Percentiles rank a stretch among this genome's conserved stretches.
Conservation (phyloP, 148 eudicot species). For the Diospyros kaki region DNA sequence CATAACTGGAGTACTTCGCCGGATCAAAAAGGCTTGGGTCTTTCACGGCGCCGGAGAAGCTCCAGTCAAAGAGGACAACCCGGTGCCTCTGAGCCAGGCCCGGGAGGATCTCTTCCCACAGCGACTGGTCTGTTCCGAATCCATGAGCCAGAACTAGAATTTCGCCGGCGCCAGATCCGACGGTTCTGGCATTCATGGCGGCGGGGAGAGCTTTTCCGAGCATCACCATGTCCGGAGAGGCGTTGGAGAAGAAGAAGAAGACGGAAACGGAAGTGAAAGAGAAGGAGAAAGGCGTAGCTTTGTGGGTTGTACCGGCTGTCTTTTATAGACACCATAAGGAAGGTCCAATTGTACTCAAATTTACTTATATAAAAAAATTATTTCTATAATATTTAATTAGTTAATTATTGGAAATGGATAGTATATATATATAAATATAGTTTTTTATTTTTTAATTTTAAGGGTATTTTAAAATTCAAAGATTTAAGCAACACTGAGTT, state of each 20-base stretch:
- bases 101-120: slow-evolving; percentile 73
- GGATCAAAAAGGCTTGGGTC: slow-evolving; percentile 36
- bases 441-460: too few species aligned
- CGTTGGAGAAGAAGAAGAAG: slow-evolving; percentile 6
- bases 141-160: slow-evolving; percentile 75
- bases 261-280: not conserved
- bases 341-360: not conserved
- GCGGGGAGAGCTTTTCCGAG: slow-evolving; percentile 29
- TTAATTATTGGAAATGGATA: too few species aligned
- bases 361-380: too few species aligned
- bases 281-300: not conserved
- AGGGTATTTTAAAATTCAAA: too few species aligned
- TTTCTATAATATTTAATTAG: too few species aligned
- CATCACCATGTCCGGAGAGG: slow-evolving; percentile 47
- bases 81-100: slow-evolving; percentile 32
- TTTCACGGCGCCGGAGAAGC: slow-evolving; percentile 46
- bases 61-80: slow-evolving; percentile 75
- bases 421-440: too few species aligned
- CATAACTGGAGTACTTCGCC: slow-evolving; percentile 40
- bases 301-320: not conserved
- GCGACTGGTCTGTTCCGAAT: slow-evolving; percentile 68
- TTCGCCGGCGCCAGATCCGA: slow-evolving; percentile 51
- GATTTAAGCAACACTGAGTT: too few species aligned
- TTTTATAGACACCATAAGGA: not conserved
- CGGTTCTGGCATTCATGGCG: slow-evolving; percentile 58